phyloP scores from a whole-genome alignment of 805 yeast genomes.

The Yamadazyma ubonensis region DNA sequence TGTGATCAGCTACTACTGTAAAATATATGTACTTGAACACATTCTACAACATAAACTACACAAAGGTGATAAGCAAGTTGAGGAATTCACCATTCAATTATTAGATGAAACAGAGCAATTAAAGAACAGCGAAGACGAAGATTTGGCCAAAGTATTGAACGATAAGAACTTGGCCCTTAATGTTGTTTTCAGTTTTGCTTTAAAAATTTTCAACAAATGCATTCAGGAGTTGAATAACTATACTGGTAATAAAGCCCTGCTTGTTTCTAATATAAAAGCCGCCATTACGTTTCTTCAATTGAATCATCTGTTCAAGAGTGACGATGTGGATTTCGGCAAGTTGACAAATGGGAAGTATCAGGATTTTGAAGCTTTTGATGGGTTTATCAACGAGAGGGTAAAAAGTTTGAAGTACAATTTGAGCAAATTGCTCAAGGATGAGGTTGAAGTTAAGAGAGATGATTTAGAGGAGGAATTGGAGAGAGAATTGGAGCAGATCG shows the following conservation, averaged over 20 bases:
- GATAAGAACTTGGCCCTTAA: slow-evolving; percentile 52
- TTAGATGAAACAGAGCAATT: slow-evolving; percentile 69
- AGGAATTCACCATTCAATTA: slow-evolving; percentile 56
- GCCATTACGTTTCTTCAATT: slow-evolving; percentile 34
- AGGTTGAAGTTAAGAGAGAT: slow-evolving; percentile 24
- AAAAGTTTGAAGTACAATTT: slow-evolving; percentile 39
- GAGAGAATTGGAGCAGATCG: not conserved
- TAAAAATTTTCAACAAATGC: slow-evolving; percentile 35
- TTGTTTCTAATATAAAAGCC: slow-evolving; percentile 36
- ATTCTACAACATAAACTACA: slow-evolving; percentile 64
- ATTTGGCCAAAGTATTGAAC: slow-evolving; percentile 48
- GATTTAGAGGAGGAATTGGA: slow-evolving; percentile 29
- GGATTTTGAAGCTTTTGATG: slow-evolving; percentile 23
- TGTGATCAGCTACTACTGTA: slow-evolving; percentile 69
- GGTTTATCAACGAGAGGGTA: slow-evolving; percentile 30
- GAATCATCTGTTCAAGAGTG: slow-evolving; percentile 24
- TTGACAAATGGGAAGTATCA: slow-evolving; percentile 35
- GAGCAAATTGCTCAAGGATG: slow-evolving; percentile 38
- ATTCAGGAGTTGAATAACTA: slow-evolving; percentile 25
- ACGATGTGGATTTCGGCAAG: slow-evolving; percentile 32
- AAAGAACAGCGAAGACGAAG: slow-evolving; percentile 42
- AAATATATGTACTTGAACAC: slow-evolving; percentile 65
- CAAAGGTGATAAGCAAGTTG: slow-evolving; percentile 51
- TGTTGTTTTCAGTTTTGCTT: slow-evolving; percentile 31
- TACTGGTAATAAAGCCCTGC: slow-evolving; percentile 25